phyloP scores from a whole-genome alignment of 2,329 filamentous ascomycete species.

The Pyrenophora graminea region DNA sequence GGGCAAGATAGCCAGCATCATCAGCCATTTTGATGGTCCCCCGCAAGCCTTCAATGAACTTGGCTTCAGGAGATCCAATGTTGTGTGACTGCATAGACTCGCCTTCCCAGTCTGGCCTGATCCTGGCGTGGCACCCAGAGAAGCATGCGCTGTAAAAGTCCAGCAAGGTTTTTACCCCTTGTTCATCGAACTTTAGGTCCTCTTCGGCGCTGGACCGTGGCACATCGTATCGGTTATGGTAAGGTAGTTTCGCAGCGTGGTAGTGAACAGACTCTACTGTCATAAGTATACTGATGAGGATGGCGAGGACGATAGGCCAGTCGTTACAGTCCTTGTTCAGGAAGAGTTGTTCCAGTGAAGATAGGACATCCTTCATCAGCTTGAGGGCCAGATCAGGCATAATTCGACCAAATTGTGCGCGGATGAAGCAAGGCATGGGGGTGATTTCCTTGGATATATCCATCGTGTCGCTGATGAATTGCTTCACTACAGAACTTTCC shows the following conservation, averaged over 20 bases:
- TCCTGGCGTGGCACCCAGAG: constrained; percentile 36
- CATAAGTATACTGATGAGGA: constrained; percentile 43
- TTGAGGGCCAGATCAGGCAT: constrained; percentile 40
- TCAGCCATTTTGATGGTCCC: constrained; percentile 26
- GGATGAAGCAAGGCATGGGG: constrained; percentile 47
- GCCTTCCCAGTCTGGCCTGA: constrained; percentile 36
- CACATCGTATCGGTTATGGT: constrained; percentile 30
- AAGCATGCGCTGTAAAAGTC: constrained; percentile 43
- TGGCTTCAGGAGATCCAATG: constrained; percentile 20
- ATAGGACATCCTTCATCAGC: constrained; percentile 42
- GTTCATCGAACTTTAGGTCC: constrained; percentile 25
- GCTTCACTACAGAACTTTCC: constrained; percentile 16
- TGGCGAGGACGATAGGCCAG: constrained; percentile 42
- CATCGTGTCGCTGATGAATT: constrained; percentile 29
- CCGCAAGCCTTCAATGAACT: constrained; percentile 38
- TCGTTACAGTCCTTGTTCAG: constrained; percentile 35
- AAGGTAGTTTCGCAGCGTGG: constrained; percentile 43
- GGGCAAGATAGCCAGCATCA: constrained; percentile 27
- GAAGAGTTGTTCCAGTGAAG: constrained; percentile 36
- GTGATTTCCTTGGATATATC: constrained; percentile 11
- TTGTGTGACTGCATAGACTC: constrained; percentile 15
- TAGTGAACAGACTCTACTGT: constrained; percentile 47
- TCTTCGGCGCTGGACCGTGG: constrained; percentile 2
- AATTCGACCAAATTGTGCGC: constrained; percentile 43
- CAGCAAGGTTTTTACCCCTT: constrained; percentile 35